Evolutionary conservation across 2,329 filamentous ascomycete species (phyloP).

Genomic region (Xylaria polymorpha): DNA sequence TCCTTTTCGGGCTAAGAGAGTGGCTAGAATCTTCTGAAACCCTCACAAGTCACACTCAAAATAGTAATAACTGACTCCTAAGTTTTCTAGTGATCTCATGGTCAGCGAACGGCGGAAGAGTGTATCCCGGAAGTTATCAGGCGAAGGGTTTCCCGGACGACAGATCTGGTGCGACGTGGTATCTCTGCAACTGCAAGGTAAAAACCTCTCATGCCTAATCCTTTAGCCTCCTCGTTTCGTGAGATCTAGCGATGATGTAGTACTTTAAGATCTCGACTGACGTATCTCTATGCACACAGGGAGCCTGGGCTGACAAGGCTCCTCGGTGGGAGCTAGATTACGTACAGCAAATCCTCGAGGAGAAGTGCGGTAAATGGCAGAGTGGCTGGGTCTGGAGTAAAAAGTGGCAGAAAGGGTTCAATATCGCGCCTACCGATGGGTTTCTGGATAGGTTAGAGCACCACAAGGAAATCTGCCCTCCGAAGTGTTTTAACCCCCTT

Average conservation of each 20-base stretch:
- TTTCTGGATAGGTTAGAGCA: background rate
- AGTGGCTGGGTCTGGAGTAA: background rate
- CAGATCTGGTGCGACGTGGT: background rate
- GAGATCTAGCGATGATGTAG: background rate
- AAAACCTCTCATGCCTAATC: background rate
- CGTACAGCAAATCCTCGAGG: background rate
- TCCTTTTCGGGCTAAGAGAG: no score
- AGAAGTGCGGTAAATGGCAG: background rate
- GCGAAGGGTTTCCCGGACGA: background rate
- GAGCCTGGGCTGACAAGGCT: background rate
- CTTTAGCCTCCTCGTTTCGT: background rate
- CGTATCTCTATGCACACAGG: background rate
- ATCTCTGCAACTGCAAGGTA: constrained; percentile 8
- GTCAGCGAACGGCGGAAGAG: background rate
- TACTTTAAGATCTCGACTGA: background rate
- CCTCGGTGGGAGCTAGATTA: background rate
- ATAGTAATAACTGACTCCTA: no score
- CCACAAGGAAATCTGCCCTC: background rate
- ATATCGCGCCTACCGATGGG: background rate
- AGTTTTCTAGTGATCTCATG: background rate
- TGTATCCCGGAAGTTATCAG: background rate
- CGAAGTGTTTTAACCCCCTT: background rate
- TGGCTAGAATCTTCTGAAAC: no score
- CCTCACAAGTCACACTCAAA: no score
- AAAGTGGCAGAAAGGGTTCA: background rate